Evolutionary conservation across 1,284 basidiomycete species (phyloP), one percentile per base, ranked within the genome.

Genomic region (Cutaneotrichosporon sp.): DNA sequence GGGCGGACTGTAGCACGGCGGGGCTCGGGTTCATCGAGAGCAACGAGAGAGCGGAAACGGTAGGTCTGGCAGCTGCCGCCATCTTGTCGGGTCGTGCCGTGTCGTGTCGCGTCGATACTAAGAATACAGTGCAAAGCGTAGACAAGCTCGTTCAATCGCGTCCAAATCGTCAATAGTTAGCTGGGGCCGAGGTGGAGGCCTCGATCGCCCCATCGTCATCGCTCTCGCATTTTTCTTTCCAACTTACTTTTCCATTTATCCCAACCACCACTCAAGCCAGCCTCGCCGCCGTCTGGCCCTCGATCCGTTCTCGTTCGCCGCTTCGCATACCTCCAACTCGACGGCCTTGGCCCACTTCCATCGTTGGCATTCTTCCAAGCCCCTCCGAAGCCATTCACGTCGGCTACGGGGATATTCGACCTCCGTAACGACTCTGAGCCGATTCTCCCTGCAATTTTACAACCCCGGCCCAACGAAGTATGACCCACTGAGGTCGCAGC

Each of bases 21-120:
- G 61, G 47, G 3, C 70, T 65, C 3, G 69, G 61, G 19, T 51
- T 53, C 56, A 62, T 60, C 6, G 55, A 54, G 2, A 59, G 41
- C 19, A 59, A 53, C 8, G 48, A 51, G n/a, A 59, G 53, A 1
- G 57, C 51, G 3, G 57, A 49, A 7, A 55, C 57, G 14, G 57
- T 43, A 14, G 39, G 42, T 24, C 19, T 20, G 6, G 42, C 42
- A 12, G 9, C 29, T 17, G 42, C 29, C 16, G 42, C 42, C 9
- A 20, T 29, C 27, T 20, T 44, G 20, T 39, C 41, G 43, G n/a
- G n/a, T n/a, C n/a, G n/a, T n/a, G n/a, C n/a, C n/a, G n/a, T n/a
- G n/a, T n/a, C n/a, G n/a, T n/a, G n/a, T n/a, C n/a, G n/a, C n/a
- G n/a, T n/a, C n/a, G n/a, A n/a, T n/a, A n/a, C n/a, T n/a, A n/a